Base-by-base conservation (phyloP, 768 basidiomycete species). In the Omphalotus guepiniiformis region DNA sequence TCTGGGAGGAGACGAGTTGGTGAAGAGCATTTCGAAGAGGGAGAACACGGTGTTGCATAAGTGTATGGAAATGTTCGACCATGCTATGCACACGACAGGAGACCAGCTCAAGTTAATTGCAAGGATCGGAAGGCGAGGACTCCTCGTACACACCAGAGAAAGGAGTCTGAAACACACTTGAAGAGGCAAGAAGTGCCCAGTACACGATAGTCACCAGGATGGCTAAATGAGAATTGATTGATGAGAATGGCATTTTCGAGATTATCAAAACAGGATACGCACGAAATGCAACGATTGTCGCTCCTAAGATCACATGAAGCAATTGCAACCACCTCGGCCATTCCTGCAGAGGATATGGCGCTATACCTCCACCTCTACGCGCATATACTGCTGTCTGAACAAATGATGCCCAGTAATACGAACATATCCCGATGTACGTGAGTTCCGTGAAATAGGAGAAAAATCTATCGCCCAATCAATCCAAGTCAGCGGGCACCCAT, bases 381-480 rank as follows among this genome's bases (percentile, higher is more conserved):
- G 67, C 73, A 50, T 75, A 84, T 0, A 60, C 57, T 4, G 72
- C 29, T 0, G 79, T 79, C 45, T 85, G 83, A 1, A 76, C 65
- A 3, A 73, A 68, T 1, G 83, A 59, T 0, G 80, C 82, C 59
- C 72, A 80, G 60, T 79, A 79, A 61, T 85, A 88, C 18, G 82
- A 70, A 16, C 74, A 70, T 1, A 85, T 54, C 0, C 85, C 85
- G 29, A 78, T 76, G 49, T 78, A 83, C 0, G 79, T 73, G 1
- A 86, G 70, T 49, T 77, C 54, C 0, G 84, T 86, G 60, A 86
- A 85, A 63, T 80, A 86, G 6, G 77, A 75, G 53, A 82, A 73
- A 65, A 66, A 83, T 16, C 83, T 85, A 57, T 27, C 41, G 11
- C 32, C 6, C 26, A 47, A 35, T 29, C 44, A 19, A 28, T 25